These are phyloP conservation scores for Castanospermum australe DNA, from an alignment of 306 rosid species.

Conservation along the genomic window DNA sequence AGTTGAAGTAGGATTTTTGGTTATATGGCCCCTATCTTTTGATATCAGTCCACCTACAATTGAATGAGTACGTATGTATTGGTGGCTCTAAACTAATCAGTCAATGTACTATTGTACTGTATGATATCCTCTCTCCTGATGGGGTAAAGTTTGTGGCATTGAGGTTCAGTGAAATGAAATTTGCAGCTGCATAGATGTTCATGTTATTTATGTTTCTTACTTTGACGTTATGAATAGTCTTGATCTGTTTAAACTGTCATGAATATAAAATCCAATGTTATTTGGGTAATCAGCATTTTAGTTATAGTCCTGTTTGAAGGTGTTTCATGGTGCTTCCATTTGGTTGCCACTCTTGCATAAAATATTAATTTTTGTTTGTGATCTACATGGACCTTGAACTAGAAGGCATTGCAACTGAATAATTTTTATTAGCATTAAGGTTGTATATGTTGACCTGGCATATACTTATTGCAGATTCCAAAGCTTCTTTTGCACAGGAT, in stretches of 20 bases:
- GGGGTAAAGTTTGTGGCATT: not conserved
- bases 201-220: not conserved
- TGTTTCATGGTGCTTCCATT: not conserved
- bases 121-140: not conserved
- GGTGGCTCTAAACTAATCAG: constrained; percentile 4
- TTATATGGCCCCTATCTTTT: not conserved
- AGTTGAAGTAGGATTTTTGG: constrained; percentile 1
- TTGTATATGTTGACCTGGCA: not conserved
- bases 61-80: not conserved
- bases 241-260: not conserved
- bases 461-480: constrained; percentile 66
- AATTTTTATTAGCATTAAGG: not conserved
- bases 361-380: not conserved
- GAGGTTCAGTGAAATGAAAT: not conserved
- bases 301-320: not conserved
- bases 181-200: not conserved
- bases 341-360: not conserved
- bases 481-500: constrained; percentile 97
- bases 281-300: not conserved
- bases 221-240: not conserved
- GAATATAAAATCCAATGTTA: not conserved
- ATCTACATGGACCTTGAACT: not conserved
- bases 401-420: not conserved
- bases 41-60: not conserved
- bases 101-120: not conserved